Conservation (phyloP, 345 rosid genomes). For the Populus tremula region DNA sequence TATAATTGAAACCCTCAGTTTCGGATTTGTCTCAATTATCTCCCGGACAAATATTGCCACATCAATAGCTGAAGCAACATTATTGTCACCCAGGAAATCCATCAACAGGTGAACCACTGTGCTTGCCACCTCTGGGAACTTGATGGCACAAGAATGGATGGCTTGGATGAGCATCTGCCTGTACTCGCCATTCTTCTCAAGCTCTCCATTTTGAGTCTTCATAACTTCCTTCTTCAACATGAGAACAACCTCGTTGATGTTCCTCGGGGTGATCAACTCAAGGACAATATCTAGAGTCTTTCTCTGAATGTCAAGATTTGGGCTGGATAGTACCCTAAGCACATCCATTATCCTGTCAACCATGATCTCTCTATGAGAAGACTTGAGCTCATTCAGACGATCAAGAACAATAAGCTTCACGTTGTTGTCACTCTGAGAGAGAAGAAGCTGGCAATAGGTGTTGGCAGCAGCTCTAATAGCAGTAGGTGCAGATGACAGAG, state of each 20-base stretch:
- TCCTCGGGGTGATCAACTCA: conserved; percentile 76
- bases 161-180: conserved; percentile 95
- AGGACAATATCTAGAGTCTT: conserved; percentile 81
- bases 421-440: conserved; percentile 86
- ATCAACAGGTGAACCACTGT: conserved; percentile 85
- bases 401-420: conserved; percentile 88
- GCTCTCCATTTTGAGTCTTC: conserved; percentile 86
- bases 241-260: conserved; percentile 73
- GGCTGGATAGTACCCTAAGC: conserved; percentile 88
- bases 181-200: conserved; percentile 86
- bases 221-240: conserved; percentile 86
- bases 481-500: conserved; percentile 86
- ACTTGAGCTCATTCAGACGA: conserved; percentile 70
- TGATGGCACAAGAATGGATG: conserved; percentile 80
- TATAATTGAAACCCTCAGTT: conserved; percentile 75
- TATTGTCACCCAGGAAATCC: conserved; percentile 90
- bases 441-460: conserved; percentile 80
- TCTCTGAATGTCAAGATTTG: conserved; percentile 76
- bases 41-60: conserved; percentile 77
- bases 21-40: conserved; percentile 82
- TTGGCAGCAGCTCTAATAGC: conserved; percentile 81
- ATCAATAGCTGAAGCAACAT: conserved; percentile 84
- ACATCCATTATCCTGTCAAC: conserved; percentile 87
- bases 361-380: conserved; percentile 71
- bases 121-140: conserved; percentile 94